Base-by-base conservation (phyloP, 2,329 filamentous ascomycete species). In the Mycosphaerelloides madeirae region DNA sequence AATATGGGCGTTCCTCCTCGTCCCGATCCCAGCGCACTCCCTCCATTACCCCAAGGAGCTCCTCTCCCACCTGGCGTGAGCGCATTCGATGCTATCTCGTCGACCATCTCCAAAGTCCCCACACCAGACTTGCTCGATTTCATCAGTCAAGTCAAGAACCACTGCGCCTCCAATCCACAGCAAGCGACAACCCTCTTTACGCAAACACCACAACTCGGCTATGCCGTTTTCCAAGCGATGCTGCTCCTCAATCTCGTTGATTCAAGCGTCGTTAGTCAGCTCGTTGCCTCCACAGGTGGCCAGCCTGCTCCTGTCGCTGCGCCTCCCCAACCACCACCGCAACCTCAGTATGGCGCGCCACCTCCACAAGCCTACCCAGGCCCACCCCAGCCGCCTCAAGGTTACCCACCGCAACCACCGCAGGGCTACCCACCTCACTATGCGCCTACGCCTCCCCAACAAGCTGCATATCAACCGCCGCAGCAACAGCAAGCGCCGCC, bases 161-260 rank as follows among this genome's bases (percentile, higher is more conserved):
- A 97, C 11, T 87, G 87, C n/a, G 80, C 81, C 39, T 80, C 77
- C 18, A 89, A 97, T 57, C 89, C 91, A 2, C 76, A 78, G 15
- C 85, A 88, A 62, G 90, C 90, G 3, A 89, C 84, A 0, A 87
- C 95, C 61, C 80, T 97, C 31, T 79, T 98, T 32, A 78, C 84
- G 50, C 85, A 91, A 70, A 89, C 90, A 1, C 93, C 93, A 0
- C 93, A 98, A 68, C 81, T 98, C 34, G 82, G 87, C 3, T 97
- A 95, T 60, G 93, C 93, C 46, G 85, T 97, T 54, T 97, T 97
- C 70, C 91, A 97, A 68, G 86, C 90, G 18, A 78, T 97, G 8
- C 79, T 97, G 2, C 80, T 96, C 29, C 93, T 97, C 80, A 88
- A 89, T 35, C 81, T 97, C 8, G 88, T 97, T 44, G 91, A 93